Evolutionary conservation across 1,139 yeast genomes (phyloP).

Genomic region (Saccharomycopsis crataegensis): DNA sequence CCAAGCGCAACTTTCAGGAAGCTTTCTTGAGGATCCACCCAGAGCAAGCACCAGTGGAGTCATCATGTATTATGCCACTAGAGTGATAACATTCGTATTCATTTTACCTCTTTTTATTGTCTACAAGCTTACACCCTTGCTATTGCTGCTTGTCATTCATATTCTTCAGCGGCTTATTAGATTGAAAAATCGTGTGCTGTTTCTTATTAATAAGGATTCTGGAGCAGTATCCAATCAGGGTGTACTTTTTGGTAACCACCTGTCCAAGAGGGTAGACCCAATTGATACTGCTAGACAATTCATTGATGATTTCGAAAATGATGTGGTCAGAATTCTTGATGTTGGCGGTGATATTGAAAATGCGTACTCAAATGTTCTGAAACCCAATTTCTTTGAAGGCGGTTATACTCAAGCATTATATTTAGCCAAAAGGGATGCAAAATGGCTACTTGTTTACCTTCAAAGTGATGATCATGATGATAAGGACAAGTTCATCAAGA

Average conservation of each 20-base stretch:
- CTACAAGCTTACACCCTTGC: neutral
- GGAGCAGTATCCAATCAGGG: too few species aligned
- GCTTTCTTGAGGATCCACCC: too few species aligned
- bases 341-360: constrained; percentile 3
- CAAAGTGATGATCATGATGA: constrained; percentile 71
- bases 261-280: constrained; percentile 29
- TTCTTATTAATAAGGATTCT: too few species aligned
- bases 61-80: too few species aligned
- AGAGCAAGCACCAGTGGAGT: too few species aligned
- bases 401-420: constrained; percentile 72
- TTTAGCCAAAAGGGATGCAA: constrained; percentile 56
- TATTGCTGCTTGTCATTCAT: neutral
- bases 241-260: too few species aligned
- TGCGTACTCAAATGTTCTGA: constrained; percentile 30
- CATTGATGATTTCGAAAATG: constrained; percentile 33
- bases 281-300: constrained; percentile 34
- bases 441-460: constrained; percentile 66
- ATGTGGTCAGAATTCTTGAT: constrained; percentile 24
- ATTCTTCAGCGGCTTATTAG: too few species aligned
- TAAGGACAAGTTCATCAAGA: constrained; percentile 45
- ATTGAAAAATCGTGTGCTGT: too few species aligned
- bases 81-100: constrained; percentile 6
- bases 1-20: too few species aligned
- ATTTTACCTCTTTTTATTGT: constrained; percentile 7
- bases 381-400: constrained; percentile 48